Percentiles rank a stretch among this genome's conserved stretches.
phyloP scores from a whole-genome alignment of 2,329 filamentous ascomycete genomes.

The Atkinsonella texensis region DNA sequence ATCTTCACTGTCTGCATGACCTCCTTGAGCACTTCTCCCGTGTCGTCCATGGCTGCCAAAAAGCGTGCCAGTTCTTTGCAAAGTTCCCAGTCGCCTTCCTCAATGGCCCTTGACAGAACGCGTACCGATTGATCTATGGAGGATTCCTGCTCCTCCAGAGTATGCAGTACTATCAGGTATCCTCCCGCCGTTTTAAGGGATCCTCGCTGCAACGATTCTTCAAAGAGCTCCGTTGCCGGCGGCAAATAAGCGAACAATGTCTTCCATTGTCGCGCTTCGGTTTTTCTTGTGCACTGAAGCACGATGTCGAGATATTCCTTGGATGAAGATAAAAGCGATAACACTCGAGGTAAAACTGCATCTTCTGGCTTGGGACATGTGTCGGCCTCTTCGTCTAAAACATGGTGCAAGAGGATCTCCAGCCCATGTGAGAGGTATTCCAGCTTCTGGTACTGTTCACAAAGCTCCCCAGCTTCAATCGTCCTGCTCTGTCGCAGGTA shows the following conservation, averaged over 20 bases:
- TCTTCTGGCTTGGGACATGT: slow-evolving; percentile 48
- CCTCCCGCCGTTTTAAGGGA: slow-evolving; percentile 91
- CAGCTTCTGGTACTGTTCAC: slow-evolving; percentile 73
- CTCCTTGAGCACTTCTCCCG: slow-evolving; percentile 64
- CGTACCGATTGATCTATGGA: slow-evolving; percentile 70
- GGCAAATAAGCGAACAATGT: slow-evolving; percentile 88
- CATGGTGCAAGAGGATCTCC: slow-evolving; percentile 83
- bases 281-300: slow-evolving; percentile 94
- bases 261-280: slow-evolving; percentile 87
- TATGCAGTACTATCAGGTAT: slow-evolving; percentile 90
- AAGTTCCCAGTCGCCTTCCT: slow-evolving; percentile 84
- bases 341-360: slow-evolving; percentile 50
- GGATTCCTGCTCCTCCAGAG: slow-evolving; percentile 55
- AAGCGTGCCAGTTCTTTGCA: slow-evolving; percentile 95
- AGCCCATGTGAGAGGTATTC: slow-evolving; percentile 90
- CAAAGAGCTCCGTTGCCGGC: slow-evolving; percentile 81
- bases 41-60: slow-evolving; percentile 80
- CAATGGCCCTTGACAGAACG: slow-evolving; percentile 67
- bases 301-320: slow-evolving; percentile 88
- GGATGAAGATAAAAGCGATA: slow-evolving; percentile 57
- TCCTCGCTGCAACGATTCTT: slow-evolving; percentile 75
- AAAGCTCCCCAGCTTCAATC: slow-evolving; percentile 69
- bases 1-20: slow-evolving; percentile 53
- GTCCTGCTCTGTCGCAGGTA: slow-evolving; percentile 66
- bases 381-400: slow-evolving; percentile 90